phyloP scores from a whole-genome alignment of 108 stramenopile species.

The Mediolabrus comicus region DNA sequence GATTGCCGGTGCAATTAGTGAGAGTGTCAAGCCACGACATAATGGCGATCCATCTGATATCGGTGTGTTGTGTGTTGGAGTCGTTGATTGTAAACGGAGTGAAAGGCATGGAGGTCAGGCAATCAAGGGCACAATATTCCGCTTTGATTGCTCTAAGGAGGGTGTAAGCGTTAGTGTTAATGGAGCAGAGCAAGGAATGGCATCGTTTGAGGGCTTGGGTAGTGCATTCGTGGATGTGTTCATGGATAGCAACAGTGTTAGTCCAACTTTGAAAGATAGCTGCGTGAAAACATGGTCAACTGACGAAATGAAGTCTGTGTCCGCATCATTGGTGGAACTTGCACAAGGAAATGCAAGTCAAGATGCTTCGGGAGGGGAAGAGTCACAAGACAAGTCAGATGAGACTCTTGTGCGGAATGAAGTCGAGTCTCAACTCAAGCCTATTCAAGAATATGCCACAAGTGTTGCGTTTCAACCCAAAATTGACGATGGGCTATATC shows the following conservation, averaged over 20 bases:
- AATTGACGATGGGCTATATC: too few relatives aligned
- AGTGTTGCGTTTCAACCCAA: too few relatives aligned
- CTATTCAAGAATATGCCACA: too few relatives aligned
- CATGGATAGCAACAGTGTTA: constrained; percentile 75
- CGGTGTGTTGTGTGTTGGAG: constrained; percentile 52
- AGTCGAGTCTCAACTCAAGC: background rate
- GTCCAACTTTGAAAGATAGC: constrained; percentile 54
- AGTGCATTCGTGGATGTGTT: too few relatives aligned
- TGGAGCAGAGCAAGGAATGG: constrained; percentile 59
- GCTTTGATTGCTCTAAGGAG: too few relatives aligned
- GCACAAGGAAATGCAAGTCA: too few relatives aligned
- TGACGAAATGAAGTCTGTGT: too few relatives aligned
- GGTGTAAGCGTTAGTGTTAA: constrained; percentile 70
- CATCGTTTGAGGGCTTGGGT: constrained; percentile 64
- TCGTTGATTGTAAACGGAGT: constrained; percentile 61
- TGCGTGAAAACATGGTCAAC: constrained; percentile 71
- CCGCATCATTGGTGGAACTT: too few relatives aligned
- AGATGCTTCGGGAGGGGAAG: too few relatives aligned
- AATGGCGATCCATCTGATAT: constrained; percentile 46
- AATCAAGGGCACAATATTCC: too few relatives aligned
- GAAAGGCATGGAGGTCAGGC: too few relatives aligned
- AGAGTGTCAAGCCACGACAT: constrained; percentile 71
- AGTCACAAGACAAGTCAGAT: too few relatives aligned
- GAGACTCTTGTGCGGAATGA: background rate
- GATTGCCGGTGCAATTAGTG: constrained; percentile 83